Evolutionary conservation across 495 filamentous ascomycete genomes (phyloP).

Genomic region (Clohesyomyces aquaticus): DNA sequence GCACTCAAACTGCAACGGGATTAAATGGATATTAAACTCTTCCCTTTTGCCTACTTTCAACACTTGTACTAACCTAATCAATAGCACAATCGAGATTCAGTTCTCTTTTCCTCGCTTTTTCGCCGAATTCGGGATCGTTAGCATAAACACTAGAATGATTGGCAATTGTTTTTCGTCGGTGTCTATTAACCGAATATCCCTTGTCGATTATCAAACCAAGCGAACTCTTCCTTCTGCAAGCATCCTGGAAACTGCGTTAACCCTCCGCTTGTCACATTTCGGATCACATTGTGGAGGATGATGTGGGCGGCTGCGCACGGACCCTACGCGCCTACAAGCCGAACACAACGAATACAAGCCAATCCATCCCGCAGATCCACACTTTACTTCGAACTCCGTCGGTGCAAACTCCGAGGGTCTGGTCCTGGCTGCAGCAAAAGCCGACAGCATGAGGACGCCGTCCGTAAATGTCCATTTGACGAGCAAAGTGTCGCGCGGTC

Average conservation of each 20-base stretch:
- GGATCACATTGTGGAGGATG: too few relatives aligned
- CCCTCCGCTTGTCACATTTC: not conserved
- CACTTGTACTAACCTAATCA: not conserved
- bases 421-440: not conserved
- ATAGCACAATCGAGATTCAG: too few relatives aligned
- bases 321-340: constrained; percentile 10
- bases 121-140: too few relatives aligned
- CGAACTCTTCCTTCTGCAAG: not conserved
- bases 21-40: not conserved
- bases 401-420: not conserved
- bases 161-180: not conserved
- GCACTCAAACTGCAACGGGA: not conserved
- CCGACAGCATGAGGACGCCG: constrained; percentile 10
- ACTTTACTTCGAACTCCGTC: constrained; percentile 15
- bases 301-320: constrained; percentile 23
- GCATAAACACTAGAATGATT: too few relatives aligned
- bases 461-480: constrained; percentile 1
- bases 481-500: not conserved
- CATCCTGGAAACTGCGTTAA: not conserved
- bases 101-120: too few relatives aligned
- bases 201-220: not conserved
- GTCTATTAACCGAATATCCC: not conserved
- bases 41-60: not conserved
- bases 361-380: constrained; percentile 14
- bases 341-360: constrained; percentile 6